Conservation (phyloP, 2,329 filamentous ascomycete genomes). For the Aspergillaceae sp. region DNA sequence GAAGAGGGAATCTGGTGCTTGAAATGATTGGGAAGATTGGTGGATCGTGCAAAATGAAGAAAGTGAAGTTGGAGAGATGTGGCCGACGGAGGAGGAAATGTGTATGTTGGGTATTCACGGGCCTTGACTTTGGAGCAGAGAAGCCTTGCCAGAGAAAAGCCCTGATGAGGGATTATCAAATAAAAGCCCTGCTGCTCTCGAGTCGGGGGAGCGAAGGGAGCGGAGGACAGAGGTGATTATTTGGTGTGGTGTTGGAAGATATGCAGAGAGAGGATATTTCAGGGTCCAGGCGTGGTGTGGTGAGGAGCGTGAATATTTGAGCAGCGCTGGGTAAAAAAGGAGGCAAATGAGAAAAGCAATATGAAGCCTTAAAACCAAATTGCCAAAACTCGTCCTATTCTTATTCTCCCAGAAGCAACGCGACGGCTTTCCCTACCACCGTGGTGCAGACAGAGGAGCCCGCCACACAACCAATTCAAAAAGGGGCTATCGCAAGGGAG, state of each 20-base stretch:
- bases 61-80: conserved; percentile 27
- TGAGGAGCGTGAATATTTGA: conserved; percentile 8
- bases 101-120: conserved; percentile 20
- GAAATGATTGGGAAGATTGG: conserved; percentile 19
- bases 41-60: conserved; percentile 26
- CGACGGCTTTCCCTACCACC: conserved; percentile 1
- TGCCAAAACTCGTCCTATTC: conserved; percentile 5
- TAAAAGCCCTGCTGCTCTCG: conserved; percentile 8
- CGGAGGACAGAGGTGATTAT: conserved; percentile 8
- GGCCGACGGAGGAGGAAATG: conserved; percentile 20
- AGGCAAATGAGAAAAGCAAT: conserved; percentile 13
- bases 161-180: conserved; percentile 12
- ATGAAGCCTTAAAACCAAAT: conserved; percentile 9
- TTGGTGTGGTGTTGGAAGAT: conserved; percentile 10
- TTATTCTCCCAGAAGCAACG: conserved; percentile 7
- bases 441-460: not conserved
- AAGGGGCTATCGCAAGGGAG: not conserved
- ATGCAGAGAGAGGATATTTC: conserved; percentile 9
- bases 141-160: conserved; percentile 14
- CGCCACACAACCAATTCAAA: not conserved
- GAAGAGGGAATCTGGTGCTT: conserved; percentile 34
- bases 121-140: conserved; percentile 14
- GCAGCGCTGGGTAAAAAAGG: conserved; percentile 6
- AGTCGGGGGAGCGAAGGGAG: conserved; percentile 13
- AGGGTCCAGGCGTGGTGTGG: conserved; percentile 14